phyloP scores from a whole-genome alignment of 352 stramenopile species.

The Phytophthora palmivora region DNA sequence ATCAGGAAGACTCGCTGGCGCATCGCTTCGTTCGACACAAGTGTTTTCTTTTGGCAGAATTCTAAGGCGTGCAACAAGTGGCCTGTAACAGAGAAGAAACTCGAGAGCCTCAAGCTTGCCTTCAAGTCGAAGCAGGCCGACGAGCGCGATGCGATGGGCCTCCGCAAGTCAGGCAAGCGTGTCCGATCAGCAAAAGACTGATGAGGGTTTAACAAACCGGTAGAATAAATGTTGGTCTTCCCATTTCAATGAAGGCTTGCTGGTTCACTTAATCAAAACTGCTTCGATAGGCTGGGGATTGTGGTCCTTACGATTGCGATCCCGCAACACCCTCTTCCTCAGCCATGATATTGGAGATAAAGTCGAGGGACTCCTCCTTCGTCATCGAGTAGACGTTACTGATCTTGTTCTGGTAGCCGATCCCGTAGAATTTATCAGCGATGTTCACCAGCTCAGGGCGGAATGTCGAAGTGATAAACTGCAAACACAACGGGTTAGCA shows the following conservation, averaged over 20 bases:
- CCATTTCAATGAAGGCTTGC: conserved; percentile 2
- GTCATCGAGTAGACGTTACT: conserved; percentile 94
- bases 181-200: conserved; percentile 44
- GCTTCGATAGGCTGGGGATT: conserved; percentile 10
- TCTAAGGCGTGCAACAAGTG: conserved; percentile 71
- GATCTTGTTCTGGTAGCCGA: conserved; percentile 99
- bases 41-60: conserved; percentile 97
- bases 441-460: conserved; percentile 98
- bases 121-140: conserved; percentile 86
- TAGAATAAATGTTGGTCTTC: conserved; percentile 27
- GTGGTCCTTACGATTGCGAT: conserved; percentile 20
- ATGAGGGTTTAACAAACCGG: conserved; percentile 7
- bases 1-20: conserved; percentile 89
- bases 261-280: conserved; percentile 30
- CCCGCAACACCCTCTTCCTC: conserved; percentile 81
- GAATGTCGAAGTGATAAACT: conserved; percentile 99
- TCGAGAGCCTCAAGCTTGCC: conserved; percentile 58
- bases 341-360: conserved; percentile 94
- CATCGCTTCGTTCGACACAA: conserved; percentile 95
- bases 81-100: conserved; percentile 65
- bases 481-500: conserved; percentile 13
- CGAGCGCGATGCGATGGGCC: conserved; percentile 68
- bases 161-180: conserved; percentile 78
- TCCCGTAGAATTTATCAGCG: conserved; percentile 97
- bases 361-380: conserved; percentile 97